Evolutionary conservation across 805 yeast species (phyloP).

Genomic region (Brettanomyces sp.): DNA sequence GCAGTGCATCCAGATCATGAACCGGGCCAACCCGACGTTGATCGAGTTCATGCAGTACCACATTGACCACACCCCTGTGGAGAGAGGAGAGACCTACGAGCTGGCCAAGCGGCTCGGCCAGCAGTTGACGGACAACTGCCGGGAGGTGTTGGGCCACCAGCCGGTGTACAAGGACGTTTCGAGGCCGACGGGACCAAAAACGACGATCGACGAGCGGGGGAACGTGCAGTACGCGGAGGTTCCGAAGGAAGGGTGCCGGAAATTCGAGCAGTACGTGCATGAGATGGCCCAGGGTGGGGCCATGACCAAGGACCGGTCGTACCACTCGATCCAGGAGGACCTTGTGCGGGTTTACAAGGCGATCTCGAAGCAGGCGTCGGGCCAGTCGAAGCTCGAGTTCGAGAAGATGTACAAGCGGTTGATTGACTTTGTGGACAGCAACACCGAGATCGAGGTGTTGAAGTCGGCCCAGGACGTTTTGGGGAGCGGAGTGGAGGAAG

Average conservation of each 20-base stretch:
- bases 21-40: constrained; percentile 88
- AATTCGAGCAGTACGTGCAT: constrained; percentile 88
- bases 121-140: constrained; percentile 92
- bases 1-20: constrained; percentile 95
- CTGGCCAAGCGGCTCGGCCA: constrained; percentile 85
- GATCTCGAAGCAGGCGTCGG: constrained; percentile 64
- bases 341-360: constrained; percentile 76
- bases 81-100: constrained; percentile 86
- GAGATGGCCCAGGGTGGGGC: constrained; percentile 96
- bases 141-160: constrained; percentile 73
- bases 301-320: constrained; percentile 49
- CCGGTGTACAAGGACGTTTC: constrained; percentile 96
- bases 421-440: constrained; percentile 56
- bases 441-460: constrained; percentile 62
- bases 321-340: constrained; percentile 80
- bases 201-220: constrained; percentile 82
- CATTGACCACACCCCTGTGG: constrained; percentile 74
- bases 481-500: neutral
- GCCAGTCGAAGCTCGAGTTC: constrained; percentile 60
- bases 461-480: constrained; percentile 48
- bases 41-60: constrained; percentile 95
- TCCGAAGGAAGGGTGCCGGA: constrained; percentile 84
- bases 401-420: constrained; percentile 64
- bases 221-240: constrained; percentile 76
- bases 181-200: constrained; percentile 91